phyloP scores from a whole-genome alignment of 2,329 filamentous ascomycete genomes.

The Hymenoscyphus fraxineus region DNA sequence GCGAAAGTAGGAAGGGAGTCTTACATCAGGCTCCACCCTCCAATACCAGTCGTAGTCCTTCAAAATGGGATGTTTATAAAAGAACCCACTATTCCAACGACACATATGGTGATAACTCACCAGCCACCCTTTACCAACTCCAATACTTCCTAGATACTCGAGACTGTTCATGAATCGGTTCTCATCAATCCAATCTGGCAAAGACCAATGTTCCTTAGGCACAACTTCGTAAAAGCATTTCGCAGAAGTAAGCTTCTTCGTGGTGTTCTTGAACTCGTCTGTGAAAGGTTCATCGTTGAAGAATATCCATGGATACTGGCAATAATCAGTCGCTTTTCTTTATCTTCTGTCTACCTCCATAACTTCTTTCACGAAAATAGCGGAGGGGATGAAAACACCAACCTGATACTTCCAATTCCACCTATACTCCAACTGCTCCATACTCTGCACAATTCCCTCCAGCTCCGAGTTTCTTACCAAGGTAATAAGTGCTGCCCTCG shows the following conservation, averaged over 20 bases:
- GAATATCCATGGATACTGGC: constrained; percentile 80
- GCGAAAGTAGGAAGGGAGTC: constrained; percentile 22
- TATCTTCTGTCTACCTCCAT: background rate
- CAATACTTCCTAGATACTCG: constrained; percentile 84
- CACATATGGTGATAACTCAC: constrained; percentile 99
- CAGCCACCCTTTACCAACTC: constrained; percentile 97
- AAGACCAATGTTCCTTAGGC: constrained; percentile 88
- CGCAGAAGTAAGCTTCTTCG: constrained; percentile 65
- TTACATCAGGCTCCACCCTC: constrained; percentile 58
- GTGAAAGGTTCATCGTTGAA: constrained; percentile 79
- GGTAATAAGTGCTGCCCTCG: constrained; percentile 51
- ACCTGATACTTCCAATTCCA: constrained; percentile 64
- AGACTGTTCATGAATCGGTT: constrained; percentile 84
- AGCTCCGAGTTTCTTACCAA: constrained; percentile 72
- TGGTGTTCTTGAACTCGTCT: constrained; percentile 68
- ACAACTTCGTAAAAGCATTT: constrained; percentile 71
- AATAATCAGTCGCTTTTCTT: background rate
- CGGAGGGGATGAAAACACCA: background rate
- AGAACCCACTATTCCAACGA: constrained; percentile 82
- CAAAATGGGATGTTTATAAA: constrained; percentile 74
- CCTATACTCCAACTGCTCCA: constrained; percentile 68
- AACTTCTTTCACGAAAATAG: background rate
- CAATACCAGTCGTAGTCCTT: constrained; percentile 57
- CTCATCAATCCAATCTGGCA: constrained; percentile 90
- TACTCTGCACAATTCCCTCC: constrained; percentile 62